phyloP scores from a whole-genome alignment of 148 eudicot species.

The Amaranthus cruentus region DNA sequence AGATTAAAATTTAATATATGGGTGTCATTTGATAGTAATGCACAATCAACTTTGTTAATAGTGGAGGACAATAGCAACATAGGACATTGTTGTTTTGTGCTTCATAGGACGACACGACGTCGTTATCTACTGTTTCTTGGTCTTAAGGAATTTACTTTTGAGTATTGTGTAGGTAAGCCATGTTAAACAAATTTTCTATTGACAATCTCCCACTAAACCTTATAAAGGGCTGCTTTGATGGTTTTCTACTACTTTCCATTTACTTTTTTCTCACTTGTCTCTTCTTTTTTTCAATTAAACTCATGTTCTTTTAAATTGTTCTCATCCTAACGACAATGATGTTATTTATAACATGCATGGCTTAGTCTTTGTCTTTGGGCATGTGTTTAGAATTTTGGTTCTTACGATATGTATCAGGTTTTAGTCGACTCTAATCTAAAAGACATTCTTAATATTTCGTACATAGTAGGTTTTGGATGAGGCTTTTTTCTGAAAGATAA shows the following conservation, averaged over 20 bases:
- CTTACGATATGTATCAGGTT: too few relatives aligned
- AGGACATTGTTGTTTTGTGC: slow-evolving; percentile 25
- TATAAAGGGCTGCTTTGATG: slow-evolving; percentile 11
- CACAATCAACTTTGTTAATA: slow-evolving; percentile 8
- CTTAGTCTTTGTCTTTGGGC: too few relatives aligned
- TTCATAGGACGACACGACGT: slow-evolving; percentile 34
- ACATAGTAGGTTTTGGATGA: too few relatives aligned
- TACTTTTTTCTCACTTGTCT: neutral
- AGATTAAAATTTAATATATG: neutral
- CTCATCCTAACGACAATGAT: too few relatives aligned
- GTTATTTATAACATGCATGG: too few relatives aligned
- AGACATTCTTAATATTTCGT: too few relatives aligned
- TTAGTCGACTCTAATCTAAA: too few relatives aligned
- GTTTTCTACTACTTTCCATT: neutral
- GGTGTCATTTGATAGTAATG: neutral
- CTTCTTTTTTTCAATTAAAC: too few relatives aligned
- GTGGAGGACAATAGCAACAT: slow-evolving; percentile 27
- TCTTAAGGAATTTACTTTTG: slow-evolving; percentile 10
- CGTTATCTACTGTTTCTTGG: slow-evolving; percentile 24
- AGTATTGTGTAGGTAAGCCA: slow-evolving; percentile 2
- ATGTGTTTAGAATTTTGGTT: too few relatives aligned
- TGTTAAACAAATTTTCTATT: slow-evolving; percentile 3
- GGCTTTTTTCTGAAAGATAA: too few relatives aligned
- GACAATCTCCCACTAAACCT: slow-evolving; percentile 19
- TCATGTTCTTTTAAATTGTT: too few relatives aligned